Conservation (phyloP, 768 basidiomycete genomes). For the Ephemerocybe angulata region DNA sequence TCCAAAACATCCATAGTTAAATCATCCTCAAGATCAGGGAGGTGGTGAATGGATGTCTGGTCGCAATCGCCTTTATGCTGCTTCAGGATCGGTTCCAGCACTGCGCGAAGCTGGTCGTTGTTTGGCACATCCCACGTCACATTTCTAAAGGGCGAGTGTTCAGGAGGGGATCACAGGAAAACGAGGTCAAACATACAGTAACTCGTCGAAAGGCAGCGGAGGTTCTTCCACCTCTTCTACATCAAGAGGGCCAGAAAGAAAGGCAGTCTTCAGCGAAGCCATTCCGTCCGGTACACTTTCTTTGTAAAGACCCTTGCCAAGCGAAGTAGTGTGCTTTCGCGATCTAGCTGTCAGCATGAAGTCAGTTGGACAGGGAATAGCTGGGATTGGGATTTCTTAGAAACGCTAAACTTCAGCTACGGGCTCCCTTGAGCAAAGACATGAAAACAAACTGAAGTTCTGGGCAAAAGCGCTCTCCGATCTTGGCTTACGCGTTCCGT, state of each 20-base stretch:
- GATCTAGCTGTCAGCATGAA: slow-evolving; percentile 45
- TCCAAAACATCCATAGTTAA: slow-evolving; percentile 7
- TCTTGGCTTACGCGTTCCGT: too few species aligned
- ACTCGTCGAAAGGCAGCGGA: slow-evolving; percentile 18
- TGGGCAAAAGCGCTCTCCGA: too few species aligned
- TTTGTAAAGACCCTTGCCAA: background rate
- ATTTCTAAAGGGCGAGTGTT: slow-evolving; percentile 1
- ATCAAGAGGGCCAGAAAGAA: slow-evolving; percentile 18
- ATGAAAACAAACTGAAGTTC: slow-evolving; percentile 4
- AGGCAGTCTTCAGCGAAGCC: background rate
- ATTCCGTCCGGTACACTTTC: background rate
- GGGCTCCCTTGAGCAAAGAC: too few species aligned
- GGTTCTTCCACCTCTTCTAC: slow-evolving; percentile 21
- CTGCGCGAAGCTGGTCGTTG: background rate
- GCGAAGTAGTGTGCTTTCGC: slow-evolving; percentile 23
- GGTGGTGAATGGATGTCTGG: slow-evolving; percentile 24
- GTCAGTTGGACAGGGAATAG: slow-evolving; percentile 43
- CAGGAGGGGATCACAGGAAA: background rate
- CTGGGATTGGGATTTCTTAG: slow-evolving; percentile 11
- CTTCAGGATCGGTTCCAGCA: slow-evolving; percentile 2
- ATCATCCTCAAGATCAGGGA: slow-evolving; percentile 12
- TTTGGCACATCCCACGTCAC: slow-evolving; percentile 1
- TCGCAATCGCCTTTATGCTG: slow-evolving; percentile 12
- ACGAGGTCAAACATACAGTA: slow-evolving; percentile 17
- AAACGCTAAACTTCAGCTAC: background rate